These are phyloP conservation scores for Colletotrichum sp. DNA, from an alignment of 2,329 filamentous ascomycete species.

Conservation along the genomic window DNA sequence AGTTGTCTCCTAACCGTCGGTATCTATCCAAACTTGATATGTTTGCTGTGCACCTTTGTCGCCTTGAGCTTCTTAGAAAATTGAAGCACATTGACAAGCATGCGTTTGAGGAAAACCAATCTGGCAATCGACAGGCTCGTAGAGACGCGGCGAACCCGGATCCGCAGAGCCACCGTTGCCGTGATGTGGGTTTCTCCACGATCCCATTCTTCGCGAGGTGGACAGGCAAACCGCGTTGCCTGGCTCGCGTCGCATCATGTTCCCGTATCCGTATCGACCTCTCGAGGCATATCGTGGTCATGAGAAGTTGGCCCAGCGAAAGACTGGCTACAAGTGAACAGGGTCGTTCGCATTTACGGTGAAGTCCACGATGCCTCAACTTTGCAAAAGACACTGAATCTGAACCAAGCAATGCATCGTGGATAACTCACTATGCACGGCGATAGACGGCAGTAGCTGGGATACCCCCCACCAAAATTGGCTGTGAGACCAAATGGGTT, in stretches of 20 bases:
- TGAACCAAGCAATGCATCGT: background rate
- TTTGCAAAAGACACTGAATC: background rate
- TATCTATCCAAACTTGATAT: background rate
- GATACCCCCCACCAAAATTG: background rate
- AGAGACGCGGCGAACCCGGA: background rate
- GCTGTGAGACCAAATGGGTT: slow-evolving; percentile 15
- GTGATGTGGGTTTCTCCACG: background rate
- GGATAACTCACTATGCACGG: background rate
- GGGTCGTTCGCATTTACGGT: background rate
- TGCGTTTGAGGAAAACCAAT: background rate
- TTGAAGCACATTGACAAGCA: background rate
- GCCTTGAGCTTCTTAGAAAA: background rate
- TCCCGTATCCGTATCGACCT: background rate
- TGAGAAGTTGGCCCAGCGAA: background rate
- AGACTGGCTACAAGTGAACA: background rate
- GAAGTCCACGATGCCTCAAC: background rate
- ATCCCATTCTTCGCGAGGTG: background rate
- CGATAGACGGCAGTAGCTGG: background rate
- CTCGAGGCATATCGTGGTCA: background rate
- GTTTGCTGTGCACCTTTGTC: background rate
- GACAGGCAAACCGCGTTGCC: background rate
- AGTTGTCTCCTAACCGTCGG: background rate
- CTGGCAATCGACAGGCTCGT: background rate
- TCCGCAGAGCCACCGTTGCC: background rate
- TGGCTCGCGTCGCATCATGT: background rate